These are phyloP conservation scores for Vanderwaltozyma polyspora DNA, from an alignment of 805 yeast species.

Conservation along the genomic window DNA sequence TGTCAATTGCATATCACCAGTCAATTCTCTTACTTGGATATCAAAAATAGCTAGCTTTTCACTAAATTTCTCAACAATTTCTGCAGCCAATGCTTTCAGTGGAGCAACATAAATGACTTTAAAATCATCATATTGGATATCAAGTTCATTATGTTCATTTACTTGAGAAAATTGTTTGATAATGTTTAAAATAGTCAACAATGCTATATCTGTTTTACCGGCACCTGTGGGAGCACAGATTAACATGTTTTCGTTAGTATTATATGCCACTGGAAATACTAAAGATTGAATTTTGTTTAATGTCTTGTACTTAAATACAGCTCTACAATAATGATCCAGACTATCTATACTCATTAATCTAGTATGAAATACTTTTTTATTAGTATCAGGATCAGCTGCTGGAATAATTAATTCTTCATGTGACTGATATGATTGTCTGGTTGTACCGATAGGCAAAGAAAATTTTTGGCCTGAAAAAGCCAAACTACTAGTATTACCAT, in stretches of 20 bases:
- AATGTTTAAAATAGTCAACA: conserved; percentile 67
- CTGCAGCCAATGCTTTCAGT: conserved; percentile 88
- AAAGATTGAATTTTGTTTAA: conserved; percentile 83
- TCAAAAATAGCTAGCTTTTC: conserved; percentile 76
- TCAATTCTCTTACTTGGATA: conserved; percentile 72
- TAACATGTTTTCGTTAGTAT: conserved; percentile 87
- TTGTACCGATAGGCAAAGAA: conserved; percentile 72
- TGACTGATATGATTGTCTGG: conserved; percentile 44
- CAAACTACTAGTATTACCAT: conserved; percentile 44
- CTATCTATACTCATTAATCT: conserved; percentile 47
- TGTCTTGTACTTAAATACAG: conserved; percentile 72
- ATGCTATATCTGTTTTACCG: conserved; percentile 91
- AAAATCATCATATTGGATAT: conserved; percentile 72
- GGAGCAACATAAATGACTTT: conserved; percentile 92
- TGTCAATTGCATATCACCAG: conserved; percentile 93
- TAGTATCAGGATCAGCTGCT: conserved; percentile 45
- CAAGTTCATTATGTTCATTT: conserved; percentile 39
- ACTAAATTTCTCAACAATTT: conserved; percentile 83
- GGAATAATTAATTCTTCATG: conserved; percentile 85
- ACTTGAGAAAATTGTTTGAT: conserved; percentile 60
- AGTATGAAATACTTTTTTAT: conserved; percentile 29
- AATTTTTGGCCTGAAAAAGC: conserved; percentile 74
- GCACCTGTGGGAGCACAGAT: conserved; percentile 98
- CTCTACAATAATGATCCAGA: conserved; percentile 68
- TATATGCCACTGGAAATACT: conserved; percentile 84